phyloP scores from a whole-genome alignment of 2,329 filamentous ascomycete genomes.

The Cryphonectria japonica region DNA sequence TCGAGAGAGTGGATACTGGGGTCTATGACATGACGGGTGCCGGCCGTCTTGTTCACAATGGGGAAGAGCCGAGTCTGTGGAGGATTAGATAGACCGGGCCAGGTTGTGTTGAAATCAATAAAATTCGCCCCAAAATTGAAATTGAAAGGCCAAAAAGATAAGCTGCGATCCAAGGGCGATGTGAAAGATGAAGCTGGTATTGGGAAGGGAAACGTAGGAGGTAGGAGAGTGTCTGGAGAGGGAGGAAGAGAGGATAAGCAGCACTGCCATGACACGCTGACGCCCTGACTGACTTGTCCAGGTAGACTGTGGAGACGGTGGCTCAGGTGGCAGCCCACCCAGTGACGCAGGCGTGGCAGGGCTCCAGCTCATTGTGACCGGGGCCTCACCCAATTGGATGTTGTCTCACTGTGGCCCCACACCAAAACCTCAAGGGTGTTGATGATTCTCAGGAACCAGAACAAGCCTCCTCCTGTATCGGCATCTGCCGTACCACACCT shows the following conservation, averaged over 20 bases:
- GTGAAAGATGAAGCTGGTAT: not conserved
- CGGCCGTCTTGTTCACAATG: conserved; percentile 15
- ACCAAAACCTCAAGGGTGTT: not conserved
- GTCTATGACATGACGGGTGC: conserved; percentile 20
- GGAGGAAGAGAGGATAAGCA: not conserved
- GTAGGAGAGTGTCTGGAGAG: not conserved
- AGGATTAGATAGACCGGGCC: not conserved
- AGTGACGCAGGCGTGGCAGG: conserved; percentile 8
- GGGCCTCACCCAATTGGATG: conserved; percentile 7
- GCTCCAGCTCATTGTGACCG: not conserved
- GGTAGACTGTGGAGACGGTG: not conserved
- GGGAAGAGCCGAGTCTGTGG: conserved; percentile 9
- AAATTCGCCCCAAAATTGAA: not conserved
- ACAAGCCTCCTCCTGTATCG: conserved; percentile 13
- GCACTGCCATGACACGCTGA: not conserved
- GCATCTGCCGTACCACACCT: conserved; percentile 1
- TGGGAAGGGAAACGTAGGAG: not conserved
- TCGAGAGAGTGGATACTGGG: not conserved
- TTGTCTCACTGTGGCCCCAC: not conserved
- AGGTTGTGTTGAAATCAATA: not conserved
- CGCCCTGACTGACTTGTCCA: not conserved
- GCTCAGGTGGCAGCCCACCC: not conserved
- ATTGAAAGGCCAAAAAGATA: not conserved
- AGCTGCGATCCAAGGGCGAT: not conserved
- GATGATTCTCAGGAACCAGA: conserved; percentile 2